Evolutionary conservation across 2,329 filamentous ascomycete species (phyloP).

Genomic region (Fusarium algeriense): DNA sequence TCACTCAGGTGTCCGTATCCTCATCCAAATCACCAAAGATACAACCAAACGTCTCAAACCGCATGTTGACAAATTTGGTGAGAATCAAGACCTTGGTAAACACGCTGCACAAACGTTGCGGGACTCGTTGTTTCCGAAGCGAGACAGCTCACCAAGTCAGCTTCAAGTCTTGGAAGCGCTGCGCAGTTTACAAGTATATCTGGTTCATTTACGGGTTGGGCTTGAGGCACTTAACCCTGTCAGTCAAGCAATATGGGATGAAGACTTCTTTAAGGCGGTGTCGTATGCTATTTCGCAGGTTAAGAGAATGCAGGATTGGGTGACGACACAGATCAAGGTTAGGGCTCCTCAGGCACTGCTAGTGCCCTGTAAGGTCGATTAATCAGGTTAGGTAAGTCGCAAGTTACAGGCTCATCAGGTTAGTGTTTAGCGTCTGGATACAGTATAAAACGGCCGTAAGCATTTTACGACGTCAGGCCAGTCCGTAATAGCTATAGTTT

Average conservation of each 20-base stretch:
- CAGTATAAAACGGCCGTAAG: not conserved
- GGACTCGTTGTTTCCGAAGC: not conserved
- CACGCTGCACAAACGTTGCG: not conserved
- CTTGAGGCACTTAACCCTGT: not conserved
- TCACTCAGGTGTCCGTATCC: rapidly evolving
- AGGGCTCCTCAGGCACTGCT: not conserved
- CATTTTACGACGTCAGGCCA: not conserved
- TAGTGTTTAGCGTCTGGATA: not conserved
- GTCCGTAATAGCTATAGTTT: not conserved
- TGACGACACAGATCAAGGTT: not conserved
- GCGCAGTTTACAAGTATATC: not conserved
- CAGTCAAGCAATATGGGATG: not conserved
- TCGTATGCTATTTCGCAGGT: not conserved
- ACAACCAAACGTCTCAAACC: rapidly evolving
- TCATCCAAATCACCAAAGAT: not conserved
- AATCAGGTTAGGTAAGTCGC: not conserved
- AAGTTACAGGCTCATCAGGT: too few species aligned
- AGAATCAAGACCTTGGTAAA: not conserved
- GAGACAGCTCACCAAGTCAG: rapidly evolving
- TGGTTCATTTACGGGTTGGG: rapidly evolving
- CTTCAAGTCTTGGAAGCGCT: not conserved
- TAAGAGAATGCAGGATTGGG: slow-evolving; percentile 3
- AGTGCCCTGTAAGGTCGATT: not conserved
- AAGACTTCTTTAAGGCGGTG: not conserved
- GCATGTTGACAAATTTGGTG: not conserved